A percentile compares a stretch with the other conserved stretches of the same genome.
phyloP scores from a whole-genome alignment of 2,329 filamentous ascomycete genomes.

The Alternaria sp. region DNA sequence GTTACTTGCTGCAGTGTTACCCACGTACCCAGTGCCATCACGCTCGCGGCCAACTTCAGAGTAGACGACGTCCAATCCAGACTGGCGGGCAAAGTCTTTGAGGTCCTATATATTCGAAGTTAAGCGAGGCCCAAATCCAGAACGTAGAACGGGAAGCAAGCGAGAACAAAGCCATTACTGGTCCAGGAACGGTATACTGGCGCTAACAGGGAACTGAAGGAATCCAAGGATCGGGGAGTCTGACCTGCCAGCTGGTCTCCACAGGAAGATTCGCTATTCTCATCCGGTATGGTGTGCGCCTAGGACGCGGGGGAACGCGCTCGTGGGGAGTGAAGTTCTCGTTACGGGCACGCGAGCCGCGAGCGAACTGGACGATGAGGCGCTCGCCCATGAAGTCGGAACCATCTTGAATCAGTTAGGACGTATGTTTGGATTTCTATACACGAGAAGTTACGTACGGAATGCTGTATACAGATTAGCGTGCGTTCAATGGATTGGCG shows the following conservation, averaged over 20 bases:
- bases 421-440: background rate
- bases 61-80: slow-evolving; percentile 96
- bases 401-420: slow-evolving; percentile 72
- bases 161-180: slow-evolving; percentile 49
- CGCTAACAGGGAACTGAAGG: slow-evolving; percentile 46
- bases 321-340: slow-evolving; percentile 70
- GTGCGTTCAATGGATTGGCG: slow-evolving; percentile 7
- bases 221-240: slow-evolving; percentile 67
- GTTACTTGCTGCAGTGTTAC: background rate
- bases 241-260: slow-evolving; percentile 99
- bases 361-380: slow-evolving; percentile 96
- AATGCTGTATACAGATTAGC: slow-evolving; percentile 58
- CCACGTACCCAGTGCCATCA: slow-evolving; percentile 86
- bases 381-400: slow-evolving; percentile 98
- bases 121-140: slow-evolving; percentile 71
- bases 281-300: slow-evolving; percentile 96
- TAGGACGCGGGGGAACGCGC: slow-evolving; percentile 78
- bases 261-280: slow-evolving; percentile 94
- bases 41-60: slow-evolving; percentile 94
- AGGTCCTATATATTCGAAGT: slow-evolving; percentile 89
- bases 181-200: slow-evolving; percentile 52
- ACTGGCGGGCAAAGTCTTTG: slow-evolving; percentile 98
- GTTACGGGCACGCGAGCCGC: slow-evolving; percentile 76
- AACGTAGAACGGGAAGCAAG: slow-evolving; percentile 42
- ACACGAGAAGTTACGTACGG: slow-evolving; percentile 58